phyloP scores from a whole-genome alignment of 2,329 filamentous ascomycete species.

The Epichloe typhina region DNA sequence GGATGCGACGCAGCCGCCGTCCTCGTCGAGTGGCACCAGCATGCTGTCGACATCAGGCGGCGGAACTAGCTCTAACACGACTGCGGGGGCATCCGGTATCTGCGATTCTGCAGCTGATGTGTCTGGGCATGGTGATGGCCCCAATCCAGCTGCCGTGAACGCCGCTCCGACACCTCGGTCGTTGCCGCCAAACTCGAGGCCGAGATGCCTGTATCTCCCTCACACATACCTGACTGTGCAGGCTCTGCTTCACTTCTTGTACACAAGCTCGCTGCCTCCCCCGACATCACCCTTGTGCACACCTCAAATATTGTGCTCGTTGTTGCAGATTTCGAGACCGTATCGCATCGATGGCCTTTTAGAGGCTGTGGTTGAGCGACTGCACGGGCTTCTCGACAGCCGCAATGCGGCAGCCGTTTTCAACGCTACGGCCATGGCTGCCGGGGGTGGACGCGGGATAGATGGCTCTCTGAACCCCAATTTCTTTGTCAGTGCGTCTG shows the following conservation, averaged over 20 bases:
- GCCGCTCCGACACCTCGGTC: constrained; percentile 43
- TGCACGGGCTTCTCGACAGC: constrained; percentile 81
- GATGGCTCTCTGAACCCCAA: constrained; percentile 53
- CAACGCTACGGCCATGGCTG: constrained; percentile 96
- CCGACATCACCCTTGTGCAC: constrained; percentile 69
- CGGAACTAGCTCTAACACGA: neutral
- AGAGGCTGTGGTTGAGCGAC: constrained; percentile 80
- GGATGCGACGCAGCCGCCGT: constrained; percentile 28
- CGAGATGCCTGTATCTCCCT: constrained; percentile 80
- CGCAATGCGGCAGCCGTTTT: constrained; percentile 94
- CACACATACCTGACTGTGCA: constrained; percentile 85
- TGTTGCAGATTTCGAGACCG: constrained; percentile 83
- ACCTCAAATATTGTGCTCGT: constrained; percentile 87
- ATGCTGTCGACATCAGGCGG: constrained; percentile 22
- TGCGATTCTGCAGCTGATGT: constrained; percentile 21
- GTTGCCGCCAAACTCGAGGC: constrained; percentile 51
- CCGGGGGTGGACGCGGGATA: constrained; percentile 77
- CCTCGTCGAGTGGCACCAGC: constrained; percentile 31
- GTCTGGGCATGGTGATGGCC: constrained; percentile 27
- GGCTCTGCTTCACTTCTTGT: constrained; percentile 82
- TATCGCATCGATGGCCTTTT: constrained; percentile 88
- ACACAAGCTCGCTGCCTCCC: constrained; percentile 79
- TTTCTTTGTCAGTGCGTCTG: constrained; percentile 40
- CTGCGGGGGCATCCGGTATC: constrained; percentile 17
- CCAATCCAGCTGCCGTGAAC: constrained; percentile 31